Base-by-base conservation (phyloP, 768 basidiomycete species). In the Termitomyces sp. region DNA sequence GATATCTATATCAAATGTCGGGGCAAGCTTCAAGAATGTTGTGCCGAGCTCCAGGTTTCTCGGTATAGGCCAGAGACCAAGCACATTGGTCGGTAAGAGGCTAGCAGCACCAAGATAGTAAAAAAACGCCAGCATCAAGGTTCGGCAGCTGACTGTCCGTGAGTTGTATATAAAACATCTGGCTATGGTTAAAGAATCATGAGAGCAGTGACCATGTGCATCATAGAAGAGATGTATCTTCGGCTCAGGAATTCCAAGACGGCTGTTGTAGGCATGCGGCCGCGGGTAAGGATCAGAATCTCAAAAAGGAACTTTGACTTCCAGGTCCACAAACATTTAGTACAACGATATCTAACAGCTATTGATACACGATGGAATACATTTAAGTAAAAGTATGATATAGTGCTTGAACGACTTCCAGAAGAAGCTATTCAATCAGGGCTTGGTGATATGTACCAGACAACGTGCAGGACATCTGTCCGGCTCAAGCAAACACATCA, bases 11-110 rank as follows among this genome's bases (percentile, higher is more conserved):
- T 70, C 65, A 65, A 90, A 89, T 30, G 64, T 56, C 0, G 74
- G 62, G 0, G 81, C 73, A 48, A 90, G 79, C 40, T 75, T 74
- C 22, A 81, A 61, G 36, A 81, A 66, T 14, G 71, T 66, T 0
- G 70, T 68, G 6, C 80, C 80, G 1, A 77, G 77, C 35, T 76
- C 67, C 6, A 80, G 67, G 5, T 75, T 74, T 10, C 70, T 69
- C 2, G 83, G 83, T 51, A 80, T 76, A 10, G 79, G 79, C 79
- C 79, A 81, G 44, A 80, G 64, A 1, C 73, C 75, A 14, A 68
- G 48, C 2, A 64, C 68, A 30, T 18, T 47, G 14, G 18, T 30
- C 6, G 63, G 50, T 10, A 35, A 30, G 30, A 56, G 47, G 49
- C 61, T 32, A 18, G 44, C 57, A 24, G 24, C 32, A 16, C 46